A percentile compares a stretch with the other conserved stretches of the same genome.
These are phyloP conservation scores for Onygena corvina DNA, from an alignment of 2,329 filamentous ascomycete species.

Conservation along the genomic window DNA sequence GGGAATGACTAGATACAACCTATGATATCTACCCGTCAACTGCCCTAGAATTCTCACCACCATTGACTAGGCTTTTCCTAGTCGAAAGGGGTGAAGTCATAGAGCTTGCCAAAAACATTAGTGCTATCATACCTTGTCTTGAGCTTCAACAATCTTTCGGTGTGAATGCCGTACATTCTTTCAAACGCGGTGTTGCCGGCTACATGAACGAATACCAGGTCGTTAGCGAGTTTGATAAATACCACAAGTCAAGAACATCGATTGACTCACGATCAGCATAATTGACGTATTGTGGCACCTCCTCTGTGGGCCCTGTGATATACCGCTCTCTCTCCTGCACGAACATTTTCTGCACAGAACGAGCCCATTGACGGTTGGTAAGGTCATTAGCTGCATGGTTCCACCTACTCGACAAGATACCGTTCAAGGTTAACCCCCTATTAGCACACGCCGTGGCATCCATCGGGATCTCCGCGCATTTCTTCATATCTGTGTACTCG, in stretches of 20 bases:
- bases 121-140: conserved; percentile 39
- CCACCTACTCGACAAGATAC: conserved; percentile 30
- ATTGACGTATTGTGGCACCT: conserved; percentile 28
- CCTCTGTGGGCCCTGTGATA: conserved; percentile 3
- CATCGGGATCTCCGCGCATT: conserved; percentile 22
- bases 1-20: no score
- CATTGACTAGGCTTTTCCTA: no score
- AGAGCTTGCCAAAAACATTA: conserved; percentile 39
- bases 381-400: conserved; percentile 25
- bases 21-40: no score
- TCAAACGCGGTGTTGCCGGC: conserved; percentile 24
- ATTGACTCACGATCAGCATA: conserved; percentile 19
- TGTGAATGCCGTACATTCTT: conserved; percentile 38
- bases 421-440: conserved; percentile 32
- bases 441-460: conserved; percentile 34
- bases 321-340: conserved; percentile 20
- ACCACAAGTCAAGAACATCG: neutral
- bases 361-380: conserved; percentile 26
- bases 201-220: conserved; percentile 12
- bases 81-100: no score
- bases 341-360: conserved; percentile 23
- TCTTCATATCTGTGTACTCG: conserved; percentile 31
- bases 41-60: no score
- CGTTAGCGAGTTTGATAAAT: neutral
- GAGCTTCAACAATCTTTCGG: conserved; percentile 29